Evolutionary conservation across 2,329 filamentous ascomycete genomes (phyloP).

Genomic region (Paecilomyces niveus): DNA sequence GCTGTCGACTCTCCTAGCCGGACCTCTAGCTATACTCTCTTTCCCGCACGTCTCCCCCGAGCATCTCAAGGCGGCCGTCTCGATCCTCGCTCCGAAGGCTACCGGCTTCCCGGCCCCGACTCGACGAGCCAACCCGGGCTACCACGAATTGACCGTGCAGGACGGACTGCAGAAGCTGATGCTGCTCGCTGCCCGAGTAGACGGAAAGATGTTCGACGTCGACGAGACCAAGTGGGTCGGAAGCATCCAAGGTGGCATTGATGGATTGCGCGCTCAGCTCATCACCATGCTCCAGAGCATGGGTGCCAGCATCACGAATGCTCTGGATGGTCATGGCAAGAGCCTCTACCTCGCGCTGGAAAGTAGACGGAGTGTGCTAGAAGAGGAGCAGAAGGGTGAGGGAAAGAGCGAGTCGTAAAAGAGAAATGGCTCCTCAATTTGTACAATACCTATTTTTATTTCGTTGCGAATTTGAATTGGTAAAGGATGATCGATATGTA

Average conservation of each 20-base stretch:
- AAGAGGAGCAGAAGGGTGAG: conserved; percentile 54
- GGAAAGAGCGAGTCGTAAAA: conserved; percentile 26
- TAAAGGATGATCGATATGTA: conserved; percentile 1
- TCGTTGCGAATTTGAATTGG: conserved; percentile 9
- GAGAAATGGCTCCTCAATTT: conserved; percentile 15
- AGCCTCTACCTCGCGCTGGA: conserved; percentile 85
- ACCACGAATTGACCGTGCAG: conserved; percentile 73
- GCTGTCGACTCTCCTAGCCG: conserved; percentile 69
- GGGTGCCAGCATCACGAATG: conserved; percentile 67
- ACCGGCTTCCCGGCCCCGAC: conserved; percentile 71
- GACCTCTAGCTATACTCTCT: conserved; percentile 71
- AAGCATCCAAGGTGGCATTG: conserved; percentile 72
- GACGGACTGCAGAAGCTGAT: conserved; percentile 78
- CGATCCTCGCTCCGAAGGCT: conserved; percentile 65
- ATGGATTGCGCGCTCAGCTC: conserved; percentile 73
- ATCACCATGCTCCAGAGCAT: conserved; percentile 73
- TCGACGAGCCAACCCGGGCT: conserved; percentile 68
- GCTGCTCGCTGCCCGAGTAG: conserved; percentile 77
- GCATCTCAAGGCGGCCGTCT: conserved; percentile 74
- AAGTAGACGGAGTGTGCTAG: conserved; percentile 69
- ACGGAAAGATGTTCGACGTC: conserved; percentile 75
- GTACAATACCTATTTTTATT: conserved; percentile 30
- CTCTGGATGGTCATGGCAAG: conserved; percentile 73
- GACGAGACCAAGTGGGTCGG: conserved; percentile 65
- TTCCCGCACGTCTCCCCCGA: conserved; percentile 78